These are phyloP conservation scores for Cyclotella choctawhatcheeana DNA, from an alignment of 108 stramenopile genomes.

Conservation along the genomic window DNA sequence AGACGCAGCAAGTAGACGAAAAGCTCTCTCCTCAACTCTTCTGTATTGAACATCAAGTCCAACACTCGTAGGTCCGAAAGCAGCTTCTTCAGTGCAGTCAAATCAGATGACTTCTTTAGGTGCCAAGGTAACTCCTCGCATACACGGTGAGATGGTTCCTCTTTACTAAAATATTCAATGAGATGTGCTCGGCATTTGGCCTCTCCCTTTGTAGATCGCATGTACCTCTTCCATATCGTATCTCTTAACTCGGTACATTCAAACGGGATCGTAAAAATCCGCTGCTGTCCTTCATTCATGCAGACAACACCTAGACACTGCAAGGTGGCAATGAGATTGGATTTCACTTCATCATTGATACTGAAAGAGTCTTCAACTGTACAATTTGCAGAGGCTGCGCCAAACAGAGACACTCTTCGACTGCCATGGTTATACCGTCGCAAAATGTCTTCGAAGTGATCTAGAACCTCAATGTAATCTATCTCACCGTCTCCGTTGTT, in stretches of 20 bases:
- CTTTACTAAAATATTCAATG: slow-evolving; percentile 44
- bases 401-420: no score
- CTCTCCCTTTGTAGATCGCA: slow-evolving; percentile 27
- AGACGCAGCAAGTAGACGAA: slow-evolving; percentile 52
- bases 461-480: slow-evolving; percentile 24
- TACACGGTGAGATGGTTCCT: slow-evolving; percentile 50
- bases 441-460: slow-evolving; percentile 27
- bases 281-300: slow-evolving; percentile 3
- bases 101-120: slow-evolving; percentile 62
- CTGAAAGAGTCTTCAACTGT: no score
- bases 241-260: slow-evolving; percentile 53
- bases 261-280: slow-evolving; percentile 48
- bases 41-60: slow-evolving; percentile 48
- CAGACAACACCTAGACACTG: slow-evolving; percentile 26
- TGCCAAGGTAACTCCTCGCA: slow-evolving; percentile 87
- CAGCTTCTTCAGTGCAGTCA: slow-evolving; percentile 54
- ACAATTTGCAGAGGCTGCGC: no score
- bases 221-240: slow-evolving; percentile 49
- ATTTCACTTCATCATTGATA: no score
- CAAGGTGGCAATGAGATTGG: slow-evolving; percentile 16
- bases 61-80: slow-evolving; percentile 65
- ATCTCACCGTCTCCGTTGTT: slow-evolving; percentile 37
- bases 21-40: slow-evolving; percentile 56
- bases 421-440: slow-evolving; percentile 5
- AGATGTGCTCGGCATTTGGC: slow-evolving; percentile 44